Evolutionary conservation across 1,139 yeast genomes (phyloP).

Genomic region (Sugiyamaella pinicola): DNA sequence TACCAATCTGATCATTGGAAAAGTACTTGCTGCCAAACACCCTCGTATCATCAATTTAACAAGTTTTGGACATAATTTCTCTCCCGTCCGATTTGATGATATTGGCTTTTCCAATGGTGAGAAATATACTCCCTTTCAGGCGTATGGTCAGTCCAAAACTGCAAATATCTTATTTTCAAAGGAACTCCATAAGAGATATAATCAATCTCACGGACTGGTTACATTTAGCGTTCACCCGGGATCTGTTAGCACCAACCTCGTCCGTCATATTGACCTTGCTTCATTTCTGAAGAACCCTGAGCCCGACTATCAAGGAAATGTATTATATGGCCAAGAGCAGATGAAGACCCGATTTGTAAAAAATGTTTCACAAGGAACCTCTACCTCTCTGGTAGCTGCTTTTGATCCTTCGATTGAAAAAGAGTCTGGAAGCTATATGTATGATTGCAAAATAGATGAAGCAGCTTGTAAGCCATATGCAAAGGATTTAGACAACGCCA

Average conservation of each 20-base stretch:
- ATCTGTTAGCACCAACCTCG: slow-evolving; percentile 18
- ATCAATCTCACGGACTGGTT: slow-evolving; percentile 18
- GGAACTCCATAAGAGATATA: slow-evolving; percentile 10
- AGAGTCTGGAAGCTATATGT: slow-evolving; percentile 15
- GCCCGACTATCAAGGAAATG: slow-evolving; percentile 14
- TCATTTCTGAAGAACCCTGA: slow-evolving; percentile 2
- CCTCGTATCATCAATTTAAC: slow-evolving; percentile 67
- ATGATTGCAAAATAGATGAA: slow-evolving; percentile 13
- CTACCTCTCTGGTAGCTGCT: slow-evolving; percentile 21
- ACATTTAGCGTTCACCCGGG: slow-evolving; percentile 26
- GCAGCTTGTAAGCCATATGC: slow-evolving; percentile 17
- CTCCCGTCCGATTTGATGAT: slow-evolving; percentile 38
- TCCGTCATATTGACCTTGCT: slow-evolving; percentile 17
- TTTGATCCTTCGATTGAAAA: slow-evolving; percentile 18
- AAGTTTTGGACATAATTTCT: slow-evolving; percentile 58
- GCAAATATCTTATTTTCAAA: slow-evolving; percentile 30
- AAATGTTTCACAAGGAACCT: slow-evolving; percentile 17
- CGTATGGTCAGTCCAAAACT: slow-evolving; percentile 39
- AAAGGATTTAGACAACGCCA: slow-evolving; percentile 14
- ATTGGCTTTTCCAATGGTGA: slow-evolving; percentile 26
- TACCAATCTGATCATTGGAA: slow-evolving; percentile 49
- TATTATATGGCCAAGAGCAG: neutral
- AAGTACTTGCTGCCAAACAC: slow-evolving; percentile 55
- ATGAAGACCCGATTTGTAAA: neutral
- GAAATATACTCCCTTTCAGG: slow-evolving; percentile 20